Evolutionary conservation across 2,329 filamentous ascomycete genomes (phyloP).

Genomic region (Talaromyces funiculosus): DNA sequence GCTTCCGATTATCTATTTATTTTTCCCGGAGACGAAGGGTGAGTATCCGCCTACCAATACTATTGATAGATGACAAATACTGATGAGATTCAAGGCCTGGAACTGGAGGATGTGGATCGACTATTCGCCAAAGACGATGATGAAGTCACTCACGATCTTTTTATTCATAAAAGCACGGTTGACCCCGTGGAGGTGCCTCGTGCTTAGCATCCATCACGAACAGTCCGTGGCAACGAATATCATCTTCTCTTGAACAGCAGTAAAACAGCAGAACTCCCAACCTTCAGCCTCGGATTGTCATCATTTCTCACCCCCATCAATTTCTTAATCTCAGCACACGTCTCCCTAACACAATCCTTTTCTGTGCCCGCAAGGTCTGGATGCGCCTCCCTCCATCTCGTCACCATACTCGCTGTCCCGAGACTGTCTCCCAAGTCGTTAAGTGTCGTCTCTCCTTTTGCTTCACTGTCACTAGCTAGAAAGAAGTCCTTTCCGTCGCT

Average conservation of each 20-base stretch:
- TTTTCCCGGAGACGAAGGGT: slow-evolving; percentile 61
- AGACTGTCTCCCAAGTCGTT: slow-evolving; percentile 21
- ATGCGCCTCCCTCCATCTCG: slow-evolving; percentile 38
- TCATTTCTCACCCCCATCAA: slow-evolving; percentile 2
- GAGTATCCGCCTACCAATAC: neutral
- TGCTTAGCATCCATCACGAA: neutral
- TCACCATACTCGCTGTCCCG: slow-evolving; percentile 37
- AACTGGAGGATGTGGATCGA: neutral
- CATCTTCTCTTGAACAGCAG: slow-evolving; percentile 17
- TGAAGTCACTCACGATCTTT: neutral
- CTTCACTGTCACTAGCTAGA: slow-evolving; percentile 1
- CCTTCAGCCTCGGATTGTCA: slow-evolving; percentile 8
- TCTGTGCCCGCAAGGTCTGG: slow-evolving; percentile 32
- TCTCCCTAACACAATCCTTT: slow-evolving; percentile 24
- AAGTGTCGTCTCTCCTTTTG: slow-evolving; percentile 17
- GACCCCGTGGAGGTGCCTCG: neutral
- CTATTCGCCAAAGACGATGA: slow-evolving; percentile 16
- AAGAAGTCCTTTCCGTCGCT: slow-evolving; percentile 28
- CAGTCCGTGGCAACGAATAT: neutral
- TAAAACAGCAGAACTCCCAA: slow-evolving; percentile 8
- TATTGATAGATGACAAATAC: neutral
- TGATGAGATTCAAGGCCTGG: neutral
- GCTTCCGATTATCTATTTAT: slow-evolving; percentile 54
- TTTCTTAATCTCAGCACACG: slow-evolving; percentile 8
- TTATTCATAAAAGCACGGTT: neutral